A percentile compares a stretch with the other conserved stretches of the same genome.
Conservation (phyloP, 2,329 filamentous ascomycete genomes). For the Trichoderma sp. region DNA sequence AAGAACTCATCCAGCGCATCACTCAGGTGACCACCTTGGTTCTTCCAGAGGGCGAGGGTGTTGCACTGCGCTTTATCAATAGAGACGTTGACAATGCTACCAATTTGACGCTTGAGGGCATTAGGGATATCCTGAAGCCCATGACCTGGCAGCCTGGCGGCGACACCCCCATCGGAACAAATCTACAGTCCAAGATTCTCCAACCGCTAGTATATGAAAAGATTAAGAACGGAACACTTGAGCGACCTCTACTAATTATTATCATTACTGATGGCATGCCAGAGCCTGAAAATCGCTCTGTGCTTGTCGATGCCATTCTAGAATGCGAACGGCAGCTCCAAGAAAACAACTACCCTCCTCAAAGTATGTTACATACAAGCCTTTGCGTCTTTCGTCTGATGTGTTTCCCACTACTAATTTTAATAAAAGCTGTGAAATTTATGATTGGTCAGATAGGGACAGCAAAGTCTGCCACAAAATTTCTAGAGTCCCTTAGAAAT, state of each 20-base stretch:
- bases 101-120: not conserved
- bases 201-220: not conserved
- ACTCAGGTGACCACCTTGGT: not conserved
- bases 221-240: not conserved
- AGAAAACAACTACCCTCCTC: not conserved
- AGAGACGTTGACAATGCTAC: not conserved
- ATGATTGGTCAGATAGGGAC: constrained; percentile 6
- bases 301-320: not conserved
- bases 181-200: constrained; percentile 7
- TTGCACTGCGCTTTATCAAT: not conserved
- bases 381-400: not conserved
- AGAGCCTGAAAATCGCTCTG: not conserved
- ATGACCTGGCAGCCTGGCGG: constrained; percentile 5
- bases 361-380: not conserved
- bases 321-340: not conserved
- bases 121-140: not conserved
- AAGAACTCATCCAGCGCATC: constrained; percentile 7
- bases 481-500: not conserved
- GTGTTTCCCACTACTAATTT: not conserved
- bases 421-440: not conserved
- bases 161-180: not conserved
- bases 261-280: constrained; percentile 1
- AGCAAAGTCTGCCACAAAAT: not conserved
- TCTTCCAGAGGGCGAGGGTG: not conserved
- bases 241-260: not conserved